Base-by-base conservation (phyloP, 257 asterid species). In the Henckelia pumila region DNA sequence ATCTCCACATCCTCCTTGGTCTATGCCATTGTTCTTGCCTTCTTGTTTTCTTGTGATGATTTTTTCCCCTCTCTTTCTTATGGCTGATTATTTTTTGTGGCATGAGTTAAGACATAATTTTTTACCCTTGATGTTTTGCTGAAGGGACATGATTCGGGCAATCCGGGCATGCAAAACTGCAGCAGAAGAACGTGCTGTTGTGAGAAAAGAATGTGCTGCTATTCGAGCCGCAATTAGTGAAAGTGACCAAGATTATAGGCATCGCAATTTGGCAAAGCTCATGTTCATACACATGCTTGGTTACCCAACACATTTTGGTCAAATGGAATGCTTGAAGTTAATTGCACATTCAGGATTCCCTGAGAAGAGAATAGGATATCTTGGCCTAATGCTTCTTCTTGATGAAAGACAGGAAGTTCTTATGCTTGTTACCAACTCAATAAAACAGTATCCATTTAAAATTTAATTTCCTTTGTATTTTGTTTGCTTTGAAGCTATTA, bases 281-380 rank as follows among this genome's bases (percentile, higher is more conserved):
- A 94, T 91, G 99, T 94, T 89, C 79, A 89, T 94, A 77, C 98
- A 94, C 92, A 94, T 94, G 99, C 96, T 94, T 72, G 99, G 99
- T 66, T 91, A 91, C 72, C 98, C 98, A 33, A 94, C 99, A 24
- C 99, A 94, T 84, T 94, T 94, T 81, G 99, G 98, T 79, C 99
- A 94, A 84, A 94, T 94, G 99, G 99, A 94, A 82, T 94, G 99
- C 83, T 79, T 94, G 69, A 91, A 91, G 81, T 75, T 81, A 76
- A 94, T 94, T 71, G 99, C 99, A 71, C 79, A 92, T 72, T 93
- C 99, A 49, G 99, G 96, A 70, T 91, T 94, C 77, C 98, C 99
- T 7, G 99, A 91, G 80, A 94, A 94, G 86, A 91, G 99, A 82
- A 89, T 91, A 68, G 99, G 99, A 70, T 94, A 94, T 87, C 97